Conservation (phyloP, 495 filamentous ascomycete species). For the Daldinia concentrica region DNA sequence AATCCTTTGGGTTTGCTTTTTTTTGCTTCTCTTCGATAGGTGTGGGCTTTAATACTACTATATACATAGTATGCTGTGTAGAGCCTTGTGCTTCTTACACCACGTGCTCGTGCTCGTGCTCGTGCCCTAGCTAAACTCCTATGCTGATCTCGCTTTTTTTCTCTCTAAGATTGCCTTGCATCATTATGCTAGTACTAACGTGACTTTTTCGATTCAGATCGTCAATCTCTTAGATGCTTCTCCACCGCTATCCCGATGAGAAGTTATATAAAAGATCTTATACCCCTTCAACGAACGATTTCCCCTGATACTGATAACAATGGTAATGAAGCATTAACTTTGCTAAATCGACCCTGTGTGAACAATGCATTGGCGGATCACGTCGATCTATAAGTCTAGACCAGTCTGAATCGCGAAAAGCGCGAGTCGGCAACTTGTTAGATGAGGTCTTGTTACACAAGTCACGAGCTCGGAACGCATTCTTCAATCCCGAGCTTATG, state of each 20-base stretch:
- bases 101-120: constrained; percentile 31
- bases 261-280: constrained; percentile 17
- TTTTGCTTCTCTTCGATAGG: background rate
- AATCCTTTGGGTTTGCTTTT: constrained; percentile 5
- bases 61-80: background rate
- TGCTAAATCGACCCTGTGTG: constrained; percentile 5
- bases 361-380: constrained; percentile 23
- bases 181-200: constrained; percentile 21
- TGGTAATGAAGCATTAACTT: constrained; percentile 8
- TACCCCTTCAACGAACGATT: constrained; percentile 9
- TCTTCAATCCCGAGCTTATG: constrained; percentile 26
- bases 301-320: constrained; percentile 21
- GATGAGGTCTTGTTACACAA: constrained; percentile 26
- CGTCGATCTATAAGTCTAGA: constrained; percentile 47
- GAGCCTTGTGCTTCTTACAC: constrained; percentile 8
- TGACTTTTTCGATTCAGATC: constrained; percentile 24
- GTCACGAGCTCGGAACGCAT: constrained; percentile 33
- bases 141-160: constrained; percentile 24
- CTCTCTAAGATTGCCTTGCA: constrained; percentile 27
- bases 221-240: constrained; percentile 20
- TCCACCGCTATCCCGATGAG: constrained; percentile 3
- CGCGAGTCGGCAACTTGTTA: constrained; percentile 25
- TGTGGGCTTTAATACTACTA: background rate
- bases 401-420: constrained; percentile 42
- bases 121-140: constrained; percentile 7